Evolutionary conservation across 768 basidiomycete species (phyloP), one percentile per base, ranked within the genome.

Genomic region (Amanita inopinata): DNA sequence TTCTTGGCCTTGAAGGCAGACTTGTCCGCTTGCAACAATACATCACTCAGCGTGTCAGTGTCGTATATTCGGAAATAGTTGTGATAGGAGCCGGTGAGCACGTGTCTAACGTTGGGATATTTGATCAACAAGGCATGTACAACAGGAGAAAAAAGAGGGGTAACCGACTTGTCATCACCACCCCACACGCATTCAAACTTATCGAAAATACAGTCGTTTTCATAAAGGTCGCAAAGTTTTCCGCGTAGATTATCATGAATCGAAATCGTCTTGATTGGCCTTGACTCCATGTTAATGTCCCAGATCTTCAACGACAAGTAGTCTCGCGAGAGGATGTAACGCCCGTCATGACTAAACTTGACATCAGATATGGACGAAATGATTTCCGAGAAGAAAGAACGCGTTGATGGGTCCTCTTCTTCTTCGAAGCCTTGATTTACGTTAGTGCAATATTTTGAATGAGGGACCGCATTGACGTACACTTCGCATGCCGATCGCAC

Each of bases 11-110:
- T 98, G 71, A 99, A 99, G 4, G 94, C 93, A 11, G 91, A 93
- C 63, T 99, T 99, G 70, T 99, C 96, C 1, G 96, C 96, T 63
- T 98, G 96, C 43, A 99, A 66, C 9, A 97, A 88, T 33, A 93
- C 80, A 55, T 98, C 96, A 48, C 81, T 84, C 49, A 80, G 58
- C 23, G 81, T 79, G 47, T 94, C 89, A 40, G 80, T 78, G 61
- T 98, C 94, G 65, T 91, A 99, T 78, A 99, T 96, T 61, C 92
- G 91, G 85, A 99, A 93, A 69, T 94, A 98, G 67, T 99, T 99
- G 70, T 98, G 94, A 69, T 99, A 99, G 38, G 96, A 98, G 33
- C 96, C 96, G n/a, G 96, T 97, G 50, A 99, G 70, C 46, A 98
- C 91, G 61, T 93, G 82, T 56, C 96, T 99, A 54, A 6, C 6